phyloP scores from a whole-genome alignment of 441 rosid species.

The Caryocar brasiliense region DNA sequence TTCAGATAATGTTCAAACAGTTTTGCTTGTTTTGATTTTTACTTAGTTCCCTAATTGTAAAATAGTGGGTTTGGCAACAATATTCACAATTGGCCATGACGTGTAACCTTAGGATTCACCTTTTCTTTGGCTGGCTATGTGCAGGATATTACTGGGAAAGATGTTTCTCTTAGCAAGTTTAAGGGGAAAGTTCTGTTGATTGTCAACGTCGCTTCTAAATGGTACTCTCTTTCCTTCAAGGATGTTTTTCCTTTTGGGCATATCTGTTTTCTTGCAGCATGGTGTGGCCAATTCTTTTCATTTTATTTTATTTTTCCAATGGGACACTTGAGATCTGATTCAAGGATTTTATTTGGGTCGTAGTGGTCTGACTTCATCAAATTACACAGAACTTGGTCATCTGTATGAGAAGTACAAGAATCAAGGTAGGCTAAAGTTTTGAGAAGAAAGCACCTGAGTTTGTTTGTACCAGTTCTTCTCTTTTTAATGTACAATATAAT shows the following conservation, averaged over 20 bases:
- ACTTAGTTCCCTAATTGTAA: no score
- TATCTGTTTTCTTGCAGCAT: not conserved
- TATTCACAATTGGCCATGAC: not conserved
- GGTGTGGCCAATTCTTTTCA: not conserved
- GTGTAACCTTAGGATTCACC: not conserved
- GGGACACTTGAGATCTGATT: conserved; percentile 12
- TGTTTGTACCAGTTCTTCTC: not conserved
- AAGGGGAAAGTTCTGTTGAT: conserved; percentile 77
- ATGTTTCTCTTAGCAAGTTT: conserved; percentile 62
- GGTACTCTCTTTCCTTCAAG: conserved; percentile 30
- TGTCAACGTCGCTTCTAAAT: conserved; percentile 88
- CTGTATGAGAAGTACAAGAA: conserved; percentile 58
- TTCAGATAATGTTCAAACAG: no score
- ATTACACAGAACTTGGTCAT: conserved; percentile 65
- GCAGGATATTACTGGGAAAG: conserved; percentile 83
- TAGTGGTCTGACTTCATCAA: conserved; percentile 59
- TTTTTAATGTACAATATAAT: no score
- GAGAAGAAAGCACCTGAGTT: not conserved
- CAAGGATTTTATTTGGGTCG: conserved; percentile 10
- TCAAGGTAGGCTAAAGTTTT: conserved; percentile 31
- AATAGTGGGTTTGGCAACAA: no score
- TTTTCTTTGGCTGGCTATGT: not conserved
- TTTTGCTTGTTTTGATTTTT: no score
- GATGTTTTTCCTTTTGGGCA: not conserved
- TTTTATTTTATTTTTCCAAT: not conserved